A percentile compares a stretch with the other conserved stretches of the same genome.
phyloP scores from a whole-genome alignment of 306 rosid genomes.

The Vigna radiata region DNA sequence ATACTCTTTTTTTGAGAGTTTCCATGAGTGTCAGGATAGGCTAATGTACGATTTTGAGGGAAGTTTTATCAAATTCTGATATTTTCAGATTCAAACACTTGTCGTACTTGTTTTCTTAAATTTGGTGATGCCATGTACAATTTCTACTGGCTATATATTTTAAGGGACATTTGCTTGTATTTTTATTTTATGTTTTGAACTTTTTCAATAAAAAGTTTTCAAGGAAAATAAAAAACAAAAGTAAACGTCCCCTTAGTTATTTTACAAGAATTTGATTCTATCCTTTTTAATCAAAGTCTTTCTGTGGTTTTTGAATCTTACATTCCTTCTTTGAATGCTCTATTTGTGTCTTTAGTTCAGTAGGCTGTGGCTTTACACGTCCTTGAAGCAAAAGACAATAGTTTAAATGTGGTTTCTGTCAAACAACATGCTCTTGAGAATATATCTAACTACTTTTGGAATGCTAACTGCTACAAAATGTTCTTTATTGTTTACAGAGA shows the following conservation, averaged over 20 bases:
- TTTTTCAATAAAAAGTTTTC: too few species aligned
- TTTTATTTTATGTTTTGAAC: too few species aligned
- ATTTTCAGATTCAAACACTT: constrained; percentile 3
- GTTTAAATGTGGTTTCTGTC: constrained; percentile 4
- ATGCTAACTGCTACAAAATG: constrained; percentile 29
- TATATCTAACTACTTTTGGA: constrained; percentile 21
- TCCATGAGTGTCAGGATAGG: constrained; percentile 1
- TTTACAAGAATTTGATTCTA: not conserved
- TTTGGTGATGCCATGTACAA: constrained; percentile 21
- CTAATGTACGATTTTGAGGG: not conserved
- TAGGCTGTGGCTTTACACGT: constrained; percentile 1
- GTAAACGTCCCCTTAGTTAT: not conserved
- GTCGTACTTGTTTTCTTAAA: not conserved
- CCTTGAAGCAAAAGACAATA: not conserved
- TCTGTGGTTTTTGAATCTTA: constrained; percentile 1
- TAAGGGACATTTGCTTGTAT: too few species aligned
- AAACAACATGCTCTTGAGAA: constrained; percentile 21
- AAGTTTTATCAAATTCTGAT: not conserved
- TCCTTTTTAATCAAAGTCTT: not conserved
- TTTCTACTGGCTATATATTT: not conserved
- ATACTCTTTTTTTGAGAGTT: not conserved
- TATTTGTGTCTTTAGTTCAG: not conserved
- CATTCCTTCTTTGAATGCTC: constrained; percentile 6
- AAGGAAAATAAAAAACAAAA: too few species aligned
- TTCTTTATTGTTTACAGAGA: constrained; percentile 57